phyloP scores from a whole-genome alignment of 495 filamentous ascomycete species.

The Aspergillus affinis region DNA sequence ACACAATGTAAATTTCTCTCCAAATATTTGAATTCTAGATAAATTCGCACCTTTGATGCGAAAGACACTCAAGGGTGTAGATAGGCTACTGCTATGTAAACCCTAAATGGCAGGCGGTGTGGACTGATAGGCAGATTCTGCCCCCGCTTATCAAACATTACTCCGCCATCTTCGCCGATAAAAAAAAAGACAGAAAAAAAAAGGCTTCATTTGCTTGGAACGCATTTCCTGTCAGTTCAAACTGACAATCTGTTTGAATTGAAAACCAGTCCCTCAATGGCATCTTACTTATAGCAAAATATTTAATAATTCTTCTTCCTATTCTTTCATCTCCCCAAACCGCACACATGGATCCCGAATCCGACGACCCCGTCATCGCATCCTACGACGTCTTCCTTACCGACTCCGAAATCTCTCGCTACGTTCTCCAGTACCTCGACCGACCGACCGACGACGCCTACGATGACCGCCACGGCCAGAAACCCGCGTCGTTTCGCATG shows the following conservation, averaged over 20 bases:
- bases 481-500: conserved; percentile 61
- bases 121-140: conserved; percentile 6
- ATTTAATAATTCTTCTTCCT: background rate
- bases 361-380: conserved; percentile 53
- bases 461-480: conserved; percentile 48
- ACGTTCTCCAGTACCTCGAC: conserved; percentile 71
- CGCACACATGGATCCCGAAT: conserved; percentile 23
- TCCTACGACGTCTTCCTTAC: conserved; percentile 65
- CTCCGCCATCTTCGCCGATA: conserved; percentile 11
- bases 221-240: background rate
- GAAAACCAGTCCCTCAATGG: background rate
- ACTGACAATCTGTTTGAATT: background rate
- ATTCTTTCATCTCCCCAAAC: background rate
- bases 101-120: conserved; percentile 7
- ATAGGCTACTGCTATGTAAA: background rate
- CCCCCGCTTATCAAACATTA: conserved; percentile 11
- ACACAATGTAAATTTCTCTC: too few relatives aligned
- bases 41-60: too few relatives aligned
- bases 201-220: background rate
- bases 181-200: conserved; percentile 7
- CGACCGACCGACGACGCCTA: conserved; percentile 52
- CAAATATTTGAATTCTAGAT: too few relatives aligned
- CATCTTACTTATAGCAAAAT: background rate
- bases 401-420: conserved; percentile 48
- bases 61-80: too few relatives aligned